Evolutionary conservation across 768 basidiomycete species (phyloP).

Genomic region (Xerocomellus amylosporus): DNA sequence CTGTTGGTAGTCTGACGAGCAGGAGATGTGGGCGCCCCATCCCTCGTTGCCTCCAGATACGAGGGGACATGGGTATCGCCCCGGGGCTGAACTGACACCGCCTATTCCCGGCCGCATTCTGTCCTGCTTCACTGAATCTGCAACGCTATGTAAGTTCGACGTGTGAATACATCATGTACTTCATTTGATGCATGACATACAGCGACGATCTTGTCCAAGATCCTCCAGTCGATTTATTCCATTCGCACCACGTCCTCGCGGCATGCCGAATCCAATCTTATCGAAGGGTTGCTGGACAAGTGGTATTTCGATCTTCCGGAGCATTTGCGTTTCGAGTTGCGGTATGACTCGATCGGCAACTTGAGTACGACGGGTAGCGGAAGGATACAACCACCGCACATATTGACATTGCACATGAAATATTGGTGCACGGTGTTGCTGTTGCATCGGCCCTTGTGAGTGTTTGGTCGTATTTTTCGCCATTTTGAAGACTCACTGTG

Average conservation of each 20-base stretch:
- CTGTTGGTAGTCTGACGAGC: conserved; percentile 55
- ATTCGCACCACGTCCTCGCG: conserved; percentile 55
- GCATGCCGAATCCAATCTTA: conserved; percentile 51
- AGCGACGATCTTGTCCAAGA: conserved; percentile 68
- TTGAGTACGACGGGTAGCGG: conserved; percentile 18
- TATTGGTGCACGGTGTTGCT: conserved; percentile 80
- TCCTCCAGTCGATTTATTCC: conserved; percentile 71
- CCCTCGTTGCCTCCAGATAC: conserved; percentile 31
- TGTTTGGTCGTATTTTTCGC: conserved; percentile 6
- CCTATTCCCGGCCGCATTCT: conserved; percentile 50
- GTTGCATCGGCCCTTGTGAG: conserved; percentile 78
- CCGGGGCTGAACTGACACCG: conserved; percentile 9
- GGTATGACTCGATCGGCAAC: conserved; percentile 36
- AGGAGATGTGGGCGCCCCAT: conserved; percentile 52
- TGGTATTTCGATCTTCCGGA: conserved; percentile 74
- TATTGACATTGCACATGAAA: conserved; percentile 78
- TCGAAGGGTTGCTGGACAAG: conserved; percentile 65
- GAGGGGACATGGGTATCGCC: conserved; percentile 30
- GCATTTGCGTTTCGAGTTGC: conserved; percentile 62
- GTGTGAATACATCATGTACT: background rate
- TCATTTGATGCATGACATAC: conserved; percentile 11
- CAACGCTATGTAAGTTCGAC: conserved; percentile 56
- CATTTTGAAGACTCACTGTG: conserved; percentile 3
- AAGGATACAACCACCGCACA: conserved; percentile 53
- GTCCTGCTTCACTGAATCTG: conserved; percentile 78